A percentile compares a stretch with the other conserved stretches of the same genome.
phyloP scores from a whole-genome alignment of 2,329 filamentous ascomycete genomes.

The Alternaria postmessia region DNA sequence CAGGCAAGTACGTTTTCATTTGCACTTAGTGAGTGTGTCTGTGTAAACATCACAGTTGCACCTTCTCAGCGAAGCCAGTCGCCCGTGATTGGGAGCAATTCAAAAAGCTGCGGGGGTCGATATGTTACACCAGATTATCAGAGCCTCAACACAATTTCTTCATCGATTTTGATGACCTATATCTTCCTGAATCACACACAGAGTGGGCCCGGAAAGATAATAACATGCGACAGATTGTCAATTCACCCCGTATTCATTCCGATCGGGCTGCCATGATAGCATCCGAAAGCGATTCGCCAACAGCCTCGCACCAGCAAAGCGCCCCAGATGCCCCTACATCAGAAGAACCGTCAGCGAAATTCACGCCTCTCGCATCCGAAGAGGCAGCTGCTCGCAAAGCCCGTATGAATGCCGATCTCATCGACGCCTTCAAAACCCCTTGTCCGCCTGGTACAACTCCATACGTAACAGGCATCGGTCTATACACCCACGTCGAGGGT shows the following conservation, averaged over 20 bases:
- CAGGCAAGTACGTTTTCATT: not conserved
- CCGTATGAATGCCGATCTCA: conserved; percentile 35
- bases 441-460: conserved; percentile 4
- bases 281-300: not conserved
- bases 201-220: not conserved
- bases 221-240: not conserved
- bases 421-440: conserved; percentile 16
- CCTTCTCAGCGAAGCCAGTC: not conserved
- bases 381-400: conserved; percentile 16
- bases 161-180: not conserved
- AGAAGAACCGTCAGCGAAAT: not conserved
- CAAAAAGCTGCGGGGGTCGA: not conserved
- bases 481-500: conserved; percentile 37
- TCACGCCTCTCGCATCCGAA: conserved; percentile 18
- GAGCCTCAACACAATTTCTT: not conserved
- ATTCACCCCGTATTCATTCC: not conserved
- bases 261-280: not conserved
- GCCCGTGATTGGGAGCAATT: not conserved
- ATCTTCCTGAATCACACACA: not conserved
- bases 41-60: not conserved
- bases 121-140: not conserved
- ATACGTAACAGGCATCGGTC: conserved; percentile 32
- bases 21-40: not conserved
- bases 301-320: not conserved
- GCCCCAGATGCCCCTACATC: not conserved